Base-by-base conservation (phyloP, 768 basidiomycete species). In the Mycena venus region DNA sequence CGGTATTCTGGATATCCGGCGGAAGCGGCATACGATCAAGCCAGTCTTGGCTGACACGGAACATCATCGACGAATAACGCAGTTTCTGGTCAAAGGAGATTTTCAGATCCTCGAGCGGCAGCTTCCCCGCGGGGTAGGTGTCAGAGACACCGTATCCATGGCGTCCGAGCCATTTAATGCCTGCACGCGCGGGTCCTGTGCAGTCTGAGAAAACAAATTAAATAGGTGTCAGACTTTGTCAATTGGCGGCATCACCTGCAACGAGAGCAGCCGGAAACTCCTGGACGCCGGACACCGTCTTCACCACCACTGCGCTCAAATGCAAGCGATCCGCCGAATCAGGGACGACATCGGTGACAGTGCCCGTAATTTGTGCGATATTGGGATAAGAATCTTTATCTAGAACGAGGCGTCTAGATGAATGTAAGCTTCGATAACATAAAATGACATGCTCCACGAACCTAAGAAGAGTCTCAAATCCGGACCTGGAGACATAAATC, bases 381-480 rank as follows among this genome's bases (percentile, higher is more conserved):
- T 81, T 78, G 14, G 78, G 69, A 58, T 77, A 79, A 1, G 51
- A 56, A 3, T 69, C 66, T 25, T 76, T 72, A 15, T 74, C 74
- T 19, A 79, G 19, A 21, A 83, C 75, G 2, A 83, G 77, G 15
- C 82, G 79, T 29, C 81, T 76, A n/a, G 0, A 19, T 5, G 23
- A 42, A 19, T 56, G 32, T 66, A 34, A 70, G 44, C 34, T 5
- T 29, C 47, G 42, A 32, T 29, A 56, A 60, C 23, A 29, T 2
- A 36, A 25, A 59, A n/a, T n/a, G 23, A 25, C 4, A 23, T 64
- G 34, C 36, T 44, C 42, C 19, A 59, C 49, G n/a, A 31, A 70
- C 56, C 79, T 71, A 17, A 84, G 62, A 6, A 83, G 74, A 4
- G 82, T 83, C 71, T 84, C 84, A 34, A 81, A 75, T 29, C 76